phyloP scores from a whole-genome alignment of 768 basidiomycete genomes.

The Termitomyces bulborhizus region DNA sequence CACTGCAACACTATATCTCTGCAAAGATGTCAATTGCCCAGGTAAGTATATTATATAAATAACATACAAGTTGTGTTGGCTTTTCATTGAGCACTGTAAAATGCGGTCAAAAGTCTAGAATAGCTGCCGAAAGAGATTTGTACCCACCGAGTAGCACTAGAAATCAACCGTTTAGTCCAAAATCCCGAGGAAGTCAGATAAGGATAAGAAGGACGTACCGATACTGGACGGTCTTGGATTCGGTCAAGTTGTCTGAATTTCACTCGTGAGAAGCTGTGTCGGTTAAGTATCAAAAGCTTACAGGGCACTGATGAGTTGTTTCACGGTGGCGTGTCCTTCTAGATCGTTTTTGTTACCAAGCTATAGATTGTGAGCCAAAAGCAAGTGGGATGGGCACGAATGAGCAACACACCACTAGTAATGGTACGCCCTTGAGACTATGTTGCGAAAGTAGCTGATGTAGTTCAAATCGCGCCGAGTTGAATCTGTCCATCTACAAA shows the following conservation, averaged over 20 bases:
- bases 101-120: constrained; percentile 1
- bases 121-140: background rate
- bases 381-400: background rate
- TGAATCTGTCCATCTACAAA: constrained; percentile 69
- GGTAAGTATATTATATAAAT: background rate
- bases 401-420: constrained; percentile 64
- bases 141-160: constrained; percentile 75
- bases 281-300: constrained; percentile 25
- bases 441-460: constrained; percentile 71
- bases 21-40: background rate
- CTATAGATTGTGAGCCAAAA: constrained; percentile 27
- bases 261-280: background rate
- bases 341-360: constrained; percentile 94
- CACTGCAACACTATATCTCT: constrained; percentile 88
- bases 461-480: constrained; percentile 77
- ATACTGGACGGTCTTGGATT: constrained; percentile 75
- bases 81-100: constrained; percentile 90
- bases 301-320: constrained; percentile 79
- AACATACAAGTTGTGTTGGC: constrained; percentile 83
- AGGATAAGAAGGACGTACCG: constrained; percentile 46
- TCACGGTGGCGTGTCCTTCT: constrained; percentile 66
- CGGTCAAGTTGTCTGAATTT: constrained; percentile 63
- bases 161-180: background rate
- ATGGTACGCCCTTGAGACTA: constrained; percentile 62
- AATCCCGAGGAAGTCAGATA: background rate